Evolutionary conservation across 1,284 basidiomycete species (phyloP), one percentile per base, ranked within the genome.

Genomic region (Phaffia rhodozyma): DNA sequence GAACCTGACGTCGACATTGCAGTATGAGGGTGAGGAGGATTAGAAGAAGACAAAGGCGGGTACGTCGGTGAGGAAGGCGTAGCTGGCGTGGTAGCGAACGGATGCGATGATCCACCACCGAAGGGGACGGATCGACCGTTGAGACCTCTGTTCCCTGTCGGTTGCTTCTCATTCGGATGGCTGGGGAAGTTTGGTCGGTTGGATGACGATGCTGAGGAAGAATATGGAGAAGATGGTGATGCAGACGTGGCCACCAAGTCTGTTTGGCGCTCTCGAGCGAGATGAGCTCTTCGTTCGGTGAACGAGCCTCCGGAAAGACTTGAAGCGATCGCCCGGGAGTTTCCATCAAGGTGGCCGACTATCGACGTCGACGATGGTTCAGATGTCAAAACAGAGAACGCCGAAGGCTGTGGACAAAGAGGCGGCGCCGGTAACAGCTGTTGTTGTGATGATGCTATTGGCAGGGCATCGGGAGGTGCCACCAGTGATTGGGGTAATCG

Each of bases 301-400:
- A 66, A 66, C 1, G 64, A 66, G 3, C 64, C 64, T 13, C 64
- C 60, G 9, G 60, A 53, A 16, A 59, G 32, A 51, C 55, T 49
- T 11, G 23, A 5, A 50, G 58, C 34, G 58, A 59, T 47, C 1
- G 23, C 1, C 29, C 55, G 48, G 25, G 62, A 58, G 13, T 59
- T 58, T 2, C 27, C n/a, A 3, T 51, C 25, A 63, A 47, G n/a
- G 51, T 58, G 27, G 49, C 27, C 6, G 43, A 53, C 9, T 21
- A n/a, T 20, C 7, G 18, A 20, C 32, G 9, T 18, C 38, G 50
- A 34, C 21, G n/a, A 29, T n/a, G 13, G 32, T 13, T 21, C 27
- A 51, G n/a, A 21, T 30, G 48, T n/a, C 11, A 27, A 29, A n/a
- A 48, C 23, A 23, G 47, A 21, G 20, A 29, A 51, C 13, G 27